Evolutionary conservation across 129 eudicot species (phyloP).

Genomic region (Calendula officinalis): DNA sequence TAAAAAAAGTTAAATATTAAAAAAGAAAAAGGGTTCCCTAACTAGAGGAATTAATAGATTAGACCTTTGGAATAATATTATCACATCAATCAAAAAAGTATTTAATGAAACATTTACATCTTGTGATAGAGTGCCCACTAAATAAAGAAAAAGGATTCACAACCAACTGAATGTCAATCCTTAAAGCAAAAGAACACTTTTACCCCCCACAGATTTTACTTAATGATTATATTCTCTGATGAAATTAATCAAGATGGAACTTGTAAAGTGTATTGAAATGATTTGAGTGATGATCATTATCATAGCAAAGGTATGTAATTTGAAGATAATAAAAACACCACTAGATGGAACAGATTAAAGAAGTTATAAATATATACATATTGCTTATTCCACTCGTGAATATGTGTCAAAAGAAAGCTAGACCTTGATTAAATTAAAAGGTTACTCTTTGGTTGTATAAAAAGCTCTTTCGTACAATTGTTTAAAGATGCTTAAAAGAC

Average conservation of each 20-base stretch:
- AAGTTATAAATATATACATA: neutral
- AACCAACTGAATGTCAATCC: slow-evolving; percentile 35
- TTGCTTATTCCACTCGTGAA: slow-evolving; percentile 22
- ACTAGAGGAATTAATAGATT: slow-evolving; percentile 18
- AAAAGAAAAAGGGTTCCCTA: slow-evolving; percentile 9
- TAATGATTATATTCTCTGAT: slow-evolving; percentile 19
- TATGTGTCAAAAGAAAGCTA: slow-evolving; percentile 17
- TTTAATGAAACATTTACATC: slow-evolving; percentile 23
- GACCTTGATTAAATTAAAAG: slow-evolving; percentile 13
- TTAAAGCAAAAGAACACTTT: slow-evolving; percentile 42
- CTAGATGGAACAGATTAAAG: slow-evolving; percentile 13
- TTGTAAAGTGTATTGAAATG: slow-evolving; percentile 19
- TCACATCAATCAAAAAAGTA: slow-evolving; percentile 33
- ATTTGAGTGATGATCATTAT: slow-evolving; percentile 17
- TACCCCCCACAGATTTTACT: slow-evolving; percentile 25
- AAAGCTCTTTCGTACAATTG: neutral
- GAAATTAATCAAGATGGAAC: slow-evolving; percentile 21
- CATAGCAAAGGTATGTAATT: slow-evolving; percentile 19
- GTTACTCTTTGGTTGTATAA: slow-evolving; percentile 5
- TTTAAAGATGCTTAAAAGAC: slow-evolving; percentile 9
- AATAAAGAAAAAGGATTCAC: slow-evolving; percentile 26
- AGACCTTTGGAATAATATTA: slow-evolving; percentile 30
- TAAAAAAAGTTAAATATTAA: slow-evolving; percentile 13
- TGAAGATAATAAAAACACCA: slow-evolving; percentile 2
- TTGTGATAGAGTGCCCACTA: slow-evolving; percentile 20